Base-by-base conservation (phyloP, 306 rosid species). In the Cucumis hystrix region DNA sequence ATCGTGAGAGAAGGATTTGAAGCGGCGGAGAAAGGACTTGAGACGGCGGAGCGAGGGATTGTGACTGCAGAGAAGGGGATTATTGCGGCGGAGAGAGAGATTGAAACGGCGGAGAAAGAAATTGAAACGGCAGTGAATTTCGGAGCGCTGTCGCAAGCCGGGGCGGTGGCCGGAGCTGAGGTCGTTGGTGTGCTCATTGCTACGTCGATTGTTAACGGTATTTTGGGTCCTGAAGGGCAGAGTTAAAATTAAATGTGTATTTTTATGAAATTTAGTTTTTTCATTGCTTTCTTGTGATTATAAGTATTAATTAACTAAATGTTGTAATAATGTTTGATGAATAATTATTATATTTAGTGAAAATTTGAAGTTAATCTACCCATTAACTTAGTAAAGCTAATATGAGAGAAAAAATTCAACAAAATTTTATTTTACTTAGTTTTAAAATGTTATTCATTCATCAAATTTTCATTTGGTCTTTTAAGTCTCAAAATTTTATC, bases 131-230 rank as follows among this genome's bases (percentile, higher is more conserved):
- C 82, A 55, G 64, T 85, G 75, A 83, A 87, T 68, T 86, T 88
- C 55, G 92, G 91, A 1, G 91, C 89, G 5, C 70, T 88, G 79
- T 88, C 94, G 3, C 97, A 92, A 83, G 97, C 96, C 0, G 97
- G 88, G 20, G 89, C 52, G 76, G 97, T 94, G 74, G 98, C 75
- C 6, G 95, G 91, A 75, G 96, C 88, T 7, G 98, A 94, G 91
- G 56, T 78, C 20, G 79, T 89, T 10, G 97, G 91, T 13, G 39
- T 94, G 60, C 73, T 92, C 85, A 81, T 91, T 63, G 98, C 96
- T 7, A 84, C 87, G 21, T 82, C 95, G 30, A 76, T 94, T 8
- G 98, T 94, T 75, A 94, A 87, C 35, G 89, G 90, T 10, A 92
- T 92, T 82, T 80, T 94, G 80, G 96, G 97, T 28, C 88, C 93